A percentile compares a stretch with the other conserved stretches of the same genome.
These are phyloP conservation scores for Fusarium sp. DNA, from an alignment of 2,329 filamentous ascomycete genomes.

Conservation along the genomic window DNA sequence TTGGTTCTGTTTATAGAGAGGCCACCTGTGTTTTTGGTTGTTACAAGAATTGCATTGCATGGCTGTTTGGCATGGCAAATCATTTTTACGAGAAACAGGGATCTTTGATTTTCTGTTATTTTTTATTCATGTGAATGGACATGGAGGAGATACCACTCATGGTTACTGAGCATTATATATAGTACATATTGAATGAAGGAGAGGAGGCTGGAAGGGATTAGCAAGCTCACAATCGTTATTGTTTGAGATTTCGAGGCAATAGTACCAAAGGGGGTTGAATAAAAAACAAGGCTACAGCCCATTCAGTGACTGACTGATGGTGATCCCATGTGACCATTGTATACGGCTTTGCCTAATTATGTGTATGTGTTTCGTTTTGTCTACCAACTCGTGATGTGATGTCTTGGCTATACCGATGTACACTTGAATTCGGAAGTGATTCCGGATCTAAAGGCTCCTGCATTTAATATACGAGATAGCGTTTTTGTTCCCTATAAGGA, in stretches of 20 bases:
- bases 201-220: constrained; percentile 16
- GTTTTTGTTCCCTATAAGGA: too few species aligned
- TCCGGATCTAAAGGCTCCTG: not conserved
- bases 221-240: constrained; percentile 31
- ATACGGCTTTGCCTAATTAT: not conserved
- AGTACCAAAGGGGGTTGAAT: constrained; percentile 4
- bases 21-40: constrained; percentile 20
- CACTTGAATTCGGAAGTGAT: not conserved
- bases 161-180: constrained; percentile 36
- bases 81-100: constrained; percentile 30
- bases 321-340: not conserved
- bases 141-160: constrained; percentile 40
- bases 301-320: not conserved
- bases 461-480: too few species aligned
- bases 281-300: constrained; percentile 12
- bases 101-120: constrained; percentile 12
- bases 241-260: constrained; percentile 25
- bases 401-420: not conserved
- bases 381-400: not conserved
- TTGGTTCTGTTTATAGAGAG: constrained; percentile 33
- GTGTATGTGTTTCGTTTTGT: not conserved
- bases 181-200: constrained; percentile 35
- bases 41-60: constrained; percentile 42
- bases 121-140: constrained; percentile 26
- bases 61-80: constrained; percentile 31